Base-by-base conservation (phyloP, 2,329 filamentous ascomycete genomes). In the Hymenoscyphus repandus region DNA sequence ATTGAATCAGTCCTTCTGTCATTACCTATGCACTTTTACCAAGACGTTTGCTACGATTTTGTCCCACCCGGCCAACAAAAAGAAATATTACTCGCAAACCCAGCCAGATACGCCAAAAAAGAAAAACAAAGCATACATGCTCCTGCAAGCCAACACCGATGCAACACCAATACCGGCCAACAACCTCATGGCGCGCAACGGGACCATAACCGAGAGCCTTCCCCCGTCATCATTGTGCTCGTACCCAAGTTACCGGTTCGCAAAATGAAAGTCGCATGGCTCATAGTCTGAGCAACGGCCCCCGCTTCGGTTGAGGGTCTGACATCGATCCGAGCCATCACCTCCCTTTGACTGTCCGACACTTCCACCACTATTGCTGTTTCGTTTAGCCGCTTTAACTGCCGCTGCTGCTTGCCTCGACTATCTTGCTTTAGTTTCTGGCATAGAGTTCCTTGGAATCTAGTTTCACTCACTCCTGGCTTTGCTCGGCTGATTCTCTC, bases 341-440 rank as follows among this genome's bases (percentile, higher is more conserved):
- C 17, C 47, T 13, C 47, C 42, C 42, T 34, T 47, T 33, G 43
- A 45, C 20, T 27, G 32, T 27, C 27, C 32, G 20, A 34, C 15
- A 10, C 32, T 33, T 46, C 32, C 37, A 39, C 38, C 31, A n/a
- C 34, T 43, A 20, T 43, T 47, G 48, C 36, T 33, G 37, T 58
- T 50, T 39, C 39, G 49, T 52, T 57, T 44, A 12, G 53, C 56
- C 4, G 51, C 49, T 45, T 43, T 38, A 34, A 37, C 27, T n/a
- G 58, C 58, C 15, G 54, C 47, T 17, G 43, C 34, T n/a, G 55
- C 56, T 53, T 59, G 49, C 7, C 52, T 50, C 11, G 51, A 58
- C 57, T 59, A 34, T 33, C 37, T 18, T 13, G 15, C 17, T 18
- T 11, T 22, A 51, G 17, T 53, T 47, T 41, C 42, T 34, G 30